phyloP scores from a whole-genome alignment of 2,329 filamentous ascomycete genomes.

The Colletotrichum horii region DNA sequence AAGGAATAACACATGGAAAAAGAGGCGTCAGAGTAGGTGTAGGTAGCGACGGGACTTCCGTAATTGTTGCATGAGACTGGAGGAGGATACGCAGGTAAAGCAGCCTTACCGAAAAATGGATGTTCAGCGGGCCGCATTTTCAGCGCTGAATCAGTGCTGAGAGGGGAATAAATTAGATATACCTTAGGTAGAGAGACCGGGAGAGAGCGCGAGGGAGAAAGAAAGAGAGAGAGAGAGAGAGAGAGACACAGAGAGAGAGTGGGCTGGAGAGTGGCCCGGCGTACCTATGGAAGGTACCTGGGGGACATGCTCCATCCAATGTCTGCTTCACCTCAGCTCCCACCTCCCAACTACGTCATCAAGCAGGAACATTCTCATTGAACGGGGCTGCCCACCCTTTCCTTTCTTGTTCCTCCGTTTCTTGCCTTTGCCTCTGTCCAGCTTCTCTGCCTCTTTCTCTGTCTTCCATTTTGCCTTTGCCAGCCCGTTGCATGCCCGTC shows the following conservation, averaged over 20 bases:
- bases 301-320: background rate
- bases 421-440: background rate
- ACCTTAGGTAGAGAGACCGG: background rate
- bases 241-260: background rate
- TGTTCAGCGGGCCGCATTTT: background rate
- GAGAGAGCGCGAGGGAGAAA: background rate
- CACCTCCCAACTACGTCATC: conserved; percentile 13
- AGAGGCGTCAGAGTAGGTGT: background rate
- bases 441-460: background rate
- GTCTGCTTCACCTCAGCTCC: background rate
- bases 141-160: background rate
- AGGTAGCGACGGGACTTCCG: background rate
- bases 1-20: background rate
- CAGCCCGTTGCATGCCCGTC: background rate
- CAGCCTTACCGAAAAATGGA: background rate
- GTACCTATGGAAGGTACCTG: background rate
- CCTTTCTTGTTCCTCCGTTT: conserved; percentile 14
- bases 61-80: background rate
- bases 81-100: background rate
- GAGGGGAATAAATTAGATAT: background rate
- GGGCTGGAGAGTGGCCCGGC: background rate
- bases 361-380: background rate
- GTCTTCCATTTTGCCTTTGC: background rate
- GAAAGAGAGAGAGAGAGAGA: background rate
- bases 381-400: conserved; percentile 12